Conservation (phyloP, 2,329 filamentous ascomycete genomes). For the Penicillium hesseltinei region DNA sequence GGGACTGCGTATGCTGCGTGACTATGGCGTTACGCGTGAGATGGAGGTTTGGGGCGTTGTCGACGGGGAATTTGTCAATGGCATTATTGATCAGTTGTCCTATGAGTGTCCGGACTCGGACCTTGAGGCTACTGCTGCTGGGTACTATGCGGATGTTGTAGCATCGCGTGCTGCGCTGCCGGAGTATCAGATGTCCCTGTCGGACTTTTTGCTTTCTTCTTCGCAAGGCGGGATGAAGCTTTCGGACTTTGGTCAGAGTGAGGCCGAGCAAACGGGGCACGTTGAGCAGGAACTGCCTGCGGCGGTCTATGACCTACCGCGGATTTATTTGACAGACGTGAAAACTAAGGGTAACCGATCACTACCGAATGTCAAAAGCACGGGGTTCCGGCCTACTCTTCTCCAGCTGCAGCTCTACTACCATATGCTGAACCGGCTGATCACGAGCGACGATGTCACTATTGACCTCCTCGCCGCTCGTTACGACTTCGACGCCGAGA, state of each 20-base stretch:
- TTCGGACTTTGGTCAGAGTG: slow-evolving; percentile 27
- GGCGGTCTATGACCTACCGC: slow-evolving; percentile 28
- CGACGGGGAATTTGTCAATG: slow-evolving; percentile 79
- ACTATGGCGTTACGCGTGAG: slow-evolving; percentile 71
- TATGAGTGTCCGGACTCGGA: slow-evolving; percentile 71
- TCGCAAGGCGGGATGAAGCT: slow-evolving; percentile 37
- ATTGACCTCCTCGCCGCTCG: slow-evolving; percentile 67
- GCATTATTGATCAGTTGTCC: slow-evolving; percentile 83
- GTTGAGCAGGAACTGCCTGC: slow-evolving; percentile 11
- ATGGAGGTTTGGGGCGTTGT: slow-evolving; percentile 82
- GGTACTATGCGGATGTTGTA: slow-evolving; percentile 39
- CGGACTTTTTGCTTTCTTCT: slow-evolving; percentile 44
- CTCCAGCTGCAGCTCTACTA: slow-evolving; percentile 92
- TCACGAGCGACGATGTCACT: slow-evolving; percentile 65
- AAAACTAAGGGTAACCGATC: slow-evolving; percentile 71
- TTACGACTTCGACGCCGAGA: slow-evolving; percentile 65
- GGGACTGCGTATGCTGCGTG: slow-evolving; percentile 70
- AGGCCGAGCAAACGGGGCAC: slow-evolving; percentile 9
- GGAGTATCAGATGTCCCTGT: slow-evolving; percentile 47
- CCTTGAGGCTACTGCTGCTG: slow-evolving; percentile 61
- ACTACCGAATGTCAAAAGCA: slow-evolving; percentile 58
- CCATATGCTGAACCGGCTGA: slow-evolving; percentile 71
- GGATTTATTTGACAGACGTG: slow-evolving; percentile 78
- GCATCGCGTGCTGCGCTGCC: slow-evolving; percentile 38
- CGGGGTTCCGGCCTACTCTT: slow-evolving; percentile 69